phyloP scores from a whole-genome alignment of 805 yeast species.

The Lipomyces yamadae region DNA sequence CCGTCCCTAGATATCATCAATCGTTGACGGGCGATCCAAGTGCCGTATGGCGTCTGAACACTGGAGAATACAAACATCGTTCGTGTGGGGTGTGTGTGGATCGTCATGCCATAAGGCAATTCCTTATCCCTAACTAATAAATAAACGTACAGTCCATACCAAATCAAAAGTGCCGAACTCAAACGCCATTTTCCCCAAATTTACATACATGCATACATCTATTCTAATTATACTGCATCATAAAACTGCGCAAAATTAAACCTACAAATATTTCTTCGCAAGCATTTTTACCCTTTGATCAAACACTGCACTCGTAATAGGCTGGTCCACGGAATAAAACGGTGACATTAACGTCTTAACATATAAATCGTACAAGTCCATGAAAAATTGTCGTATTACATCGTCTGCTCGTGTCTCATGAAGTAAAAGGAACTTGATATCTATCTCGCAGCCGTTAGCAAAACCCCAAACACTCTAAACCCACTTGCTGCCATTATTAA shows the following conservation, averaged over 20 bases:
- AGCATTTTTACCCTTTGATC: constrained; percentile 72
- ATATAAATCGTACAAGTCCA: constrained; percentile 84
- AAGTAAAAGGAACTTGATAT: constrained; percentile 74
- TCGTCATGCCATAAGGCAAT: too few relatives aligned
- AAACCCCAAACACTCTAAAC: too few relatives aligned
- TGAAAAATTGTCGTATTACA: constrained; percentile 78
- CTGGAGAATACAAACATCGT: too few relatives aligned
- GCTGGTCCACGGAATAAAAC: constrained; percentile 76
- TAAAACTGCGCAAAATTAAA: not conserved
- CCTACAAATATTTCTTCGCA: constrained; percentile 74
- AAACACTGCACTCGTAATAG: constrained; percentile 73
- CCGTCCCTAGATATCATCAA: too few relatives aligned
- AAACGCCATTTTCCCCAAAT: not conserved
- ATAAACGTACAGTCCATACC: not conserved
- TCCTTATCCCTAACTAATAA: too few relatives aligned
- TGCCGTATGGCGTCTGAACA: too few relatives aligned
- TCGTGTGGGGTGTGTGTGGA: too few relatives aligned
- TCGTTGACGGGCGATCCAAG: too few relatives aligned
- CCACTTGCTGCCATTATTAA: too few relatives aligned
- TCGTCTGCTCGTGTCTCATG: constrained; percentile 72
- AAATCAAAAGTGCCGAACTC: not conserved
- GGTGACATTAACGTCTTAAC: constrained; percentile 86
- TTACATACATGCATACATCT: too few relatives aligned
- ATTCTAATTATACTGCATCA: not conserved
- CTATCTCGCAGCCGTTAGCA: constrained; percentile 22